Percentiles rank a stretch among this genome's conserved stretches.
Conservation (phyloP, 345 rosid genomes). For the Gossypium bickii region DNA sequence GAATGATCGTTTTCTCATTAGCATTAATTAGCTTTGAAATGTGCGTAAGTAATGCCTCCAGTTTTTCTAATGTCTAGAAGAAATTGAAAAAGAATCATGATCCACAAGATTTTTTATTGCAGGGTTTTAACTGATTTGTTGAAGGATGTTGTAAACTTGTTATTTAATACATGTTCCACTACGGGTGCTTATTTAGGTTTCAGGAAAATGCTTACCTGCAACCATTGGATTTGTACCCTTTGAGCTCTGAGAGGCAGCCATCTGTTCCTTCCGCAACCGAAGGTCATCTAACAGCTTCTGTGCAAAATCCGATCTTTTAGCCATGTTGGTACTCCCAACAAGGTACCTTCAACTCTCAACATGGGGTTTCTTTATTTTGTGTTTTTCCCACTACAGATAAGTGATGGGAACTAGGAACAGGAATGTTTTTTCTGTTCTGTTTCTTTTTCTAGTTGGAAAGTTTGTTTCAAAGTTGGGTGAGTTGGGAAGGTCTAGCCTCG, state of each 20-base stretch:
- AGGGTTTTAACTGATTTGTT: neutral
- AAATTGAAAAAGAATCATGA: slow-evolving; percentile 11
- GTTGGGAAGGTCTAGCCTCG: slow-evolving; percentile 44
- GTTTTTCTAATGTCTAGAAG: slow-evolving; percentile 20
- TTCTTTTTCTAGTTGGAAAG: slow-evolving; percentile 47
- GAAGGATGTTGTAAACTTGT: neutral
- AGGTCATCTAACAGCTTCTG: slow-evolving; percentile 95
- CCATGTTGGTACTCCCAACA: slow-evolving; percentile 42
- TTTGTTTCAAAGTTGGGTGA: slow-evolving; percentile 75
- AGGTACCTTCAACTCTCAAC: slow-evolving; percentile 10
- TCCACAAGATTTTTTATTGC: neutral
- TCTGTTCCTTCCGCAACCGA: slow-evolving; percentile 63
- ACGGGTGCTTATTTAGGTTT: neutral
- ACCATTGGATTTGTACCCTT: slow-evolving; percentile 22
- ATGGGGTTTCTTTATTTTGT: slow-evolving; percentile 12
- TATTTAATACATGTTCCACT: neutral
- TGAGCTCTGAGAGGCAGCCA: slow-evolving; percentile 53
- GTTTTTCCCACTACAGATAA: slow-evolving; percentile 11
- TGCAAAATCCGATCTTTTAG: slow-evolving; percentile 77
- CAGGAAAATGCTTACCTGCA: slow-evolving; percentile 38
- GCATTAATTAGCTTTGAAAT: neutral
- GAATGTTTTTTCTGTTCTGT: slow-evolving; percentile 14
- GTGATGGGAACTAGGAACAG: neutral
- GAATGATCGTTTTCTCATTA: neutral
- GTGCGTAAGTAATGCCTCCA: neutral